Base-by-base conservation (phyloP, 2,329 filamentous ascomycete species). In the Arthrinium puccinioides region DNA sequence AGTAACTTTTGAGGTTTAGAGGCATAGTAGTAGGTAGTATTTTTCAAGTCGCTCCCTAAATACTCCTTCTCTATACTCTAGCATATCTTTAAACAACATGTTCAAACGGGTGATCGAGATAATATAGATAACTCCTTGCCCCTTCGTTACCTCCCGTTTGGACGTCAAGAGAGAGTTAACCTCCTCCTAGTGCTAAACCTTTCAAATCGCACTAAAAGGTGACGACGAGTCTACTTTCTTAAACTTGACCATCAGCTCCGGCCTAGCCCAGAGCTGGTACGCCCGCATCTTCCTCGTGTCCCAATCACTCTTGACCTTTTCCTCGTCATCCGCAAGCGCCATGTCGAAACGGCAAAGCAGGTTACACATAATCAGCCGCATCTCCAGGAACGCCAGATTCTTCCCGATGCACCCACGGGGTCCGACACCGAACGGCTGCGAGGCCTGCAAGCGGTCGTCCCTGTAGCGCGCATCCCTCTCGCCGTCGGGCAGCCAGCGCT, bases 281-380 rank as follows among this genome's bases (percentile, higher is more conserved):
- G 23, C 13, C 23, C 13, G 8, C 23, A 25, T 25, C 23, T 13
- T 8, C 23, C 9, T 9, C 23, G 23, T 8, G 23, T 25, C 23
- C 23, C 23, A 25, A 14, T 30, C 28, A 9, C 16, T 9, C 28
- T 9, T 9, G 8, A 9, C 9, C 13, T 9, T 9, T 14, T 14
- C 28, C 13, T 38, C 37, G 25, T 53, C 47, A 5, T 51, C 39
- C 3, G 41, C 32, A 10, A 40, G 38, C 21, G 27, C 26, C 20
- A 42, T 28, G n/a, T n/a, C n/a, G n/a, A n/a, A n/a, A n/a, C n/a
- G 0, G 59, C 59, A 33, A 6, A 33, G 13, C 31, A 33, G n/a
- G 9, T 23, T 23, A 9, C 20, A 20, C 11, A 64, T 36, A n/a
- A 63, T 53, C 3, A 61, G 44, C 4, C 55, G 48, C 33, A 36